Conservation (phyloP, 2,329 filamentous ascomycete species). For the Hypoxylon sp. region DNA sequence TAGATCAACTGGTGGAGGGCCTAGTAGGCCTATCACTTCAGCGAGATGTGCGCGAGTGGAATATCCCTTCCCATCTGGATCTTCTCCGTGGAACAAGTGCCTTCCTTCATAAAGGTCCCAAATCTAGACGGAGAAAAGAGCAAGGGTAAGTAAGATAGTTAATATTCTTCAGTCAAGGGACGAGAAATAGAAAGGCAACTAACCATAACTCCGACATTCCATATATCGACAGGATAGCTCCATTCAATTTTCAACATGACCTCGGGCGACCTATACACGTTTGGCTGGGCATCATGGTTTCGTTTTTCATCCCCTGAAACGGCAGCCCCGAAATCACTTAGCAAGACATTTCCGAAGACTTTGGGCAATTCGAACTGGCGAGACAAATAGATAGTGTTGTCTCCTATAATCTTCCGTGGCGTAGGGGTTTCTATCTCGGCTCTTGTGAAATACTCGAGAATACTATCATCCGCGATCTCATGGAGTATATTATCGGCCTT, state of each 20-base stretch:
- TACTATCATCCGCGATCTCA: constrained; percentile 57
- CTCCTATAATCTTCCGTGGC: constrained; percentile 60
- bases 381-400: constrained; percentile 61
- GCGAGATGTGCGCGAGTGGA: constrained; percentile 63
- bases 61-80: constrained; percentile 53
- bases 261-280: constrained; percentile 61
- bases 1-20: constrained; percentile 58
- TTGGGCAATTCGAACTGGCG: constrained; percentile 12
- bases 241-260: constrained; percentile 64
- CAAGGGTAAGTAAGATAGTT: not conserved
- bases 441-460: constrained; percentile 59
- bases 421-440: constrained; percentile 58
- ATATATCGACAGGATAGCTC: constrained; percentile 65
- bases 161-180: not conserved
- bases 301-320: constrained; percentile 56
- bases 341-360: constrained; percentile 54
- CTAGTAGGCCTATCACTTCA: constrained; percentile 64
- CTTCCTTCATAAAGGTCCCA: constrained; percentile 65
- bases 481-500: constrained; percentile 65
- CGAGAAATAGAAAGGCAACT: constrained; percentile 41
- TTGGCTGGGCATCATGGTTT: constrained; percentile 57
- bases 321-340: constrained; percentile 67
- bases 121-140: constrained; percentile 56
- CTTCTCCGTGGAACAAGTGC: constrained; percentile 59
- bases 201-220: constrained; percentile 67